Base-by-base conservation (phyloP, 257 asterid species). In the Solanum chilense region DNA sequence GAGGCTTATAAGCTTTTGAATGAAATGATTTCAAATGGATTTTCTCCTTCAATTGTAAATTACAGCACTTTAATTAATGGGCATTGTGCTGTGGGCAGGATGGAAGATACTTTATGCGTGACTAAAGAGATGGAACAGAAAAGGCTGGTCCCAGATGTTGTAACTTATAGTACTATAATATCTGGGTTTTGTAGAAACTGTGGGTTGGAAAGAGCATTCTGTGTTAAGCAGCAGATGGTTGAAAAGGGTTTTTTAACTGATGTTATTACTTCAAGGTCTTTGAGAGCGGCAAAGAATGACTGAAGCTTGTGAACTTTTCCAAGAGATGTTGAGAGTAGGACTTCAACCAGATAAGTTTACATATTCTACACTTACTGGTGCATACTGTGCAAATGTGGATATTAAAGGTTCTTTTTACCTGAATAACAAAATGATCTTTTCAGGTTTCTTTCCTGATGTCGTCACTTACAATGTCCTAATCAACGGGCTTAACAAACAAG, bases 381-480 rank as follows among this genome's bases (percentile, higher is more conserved):
- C 93, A 21, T 93, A 91, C 88, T 94, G 98, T 89, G 91, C 88
- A 45, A 95, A 94, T 88, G 96, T 94, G 81, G 95, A 95, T 88
- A 82, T 94, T 49, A 83, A 33, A 66, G 92, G 90, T 78, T 98
- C 99, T 62, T 82, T 96, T 49, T 66, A 56, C 83, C 92, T 96
- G 88, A 98, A 94, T 74, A 86, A 93, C 81, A 95, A 93, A 89
- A 94, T 96, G 99, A 95, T 95, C 12, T 31, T 37, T 23, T 91
- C 90, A 89, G 97, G 98, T 76, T 89, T 94, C 85, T 91, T 96
- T 64, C 98, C 98, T 29, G 98, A 95, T 90, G 93, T 93, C 29
- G 95, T 96, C 47, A 93, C 98, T 58, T 96, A 96, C 90, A 94
- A 94, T 20, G 99, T 96, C 90, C 88, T 96, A 75, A 93, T 96